phyloP scores from a whole-genome alignment of 306 rosid genomes.

The Prunus mongolica region DNA sequence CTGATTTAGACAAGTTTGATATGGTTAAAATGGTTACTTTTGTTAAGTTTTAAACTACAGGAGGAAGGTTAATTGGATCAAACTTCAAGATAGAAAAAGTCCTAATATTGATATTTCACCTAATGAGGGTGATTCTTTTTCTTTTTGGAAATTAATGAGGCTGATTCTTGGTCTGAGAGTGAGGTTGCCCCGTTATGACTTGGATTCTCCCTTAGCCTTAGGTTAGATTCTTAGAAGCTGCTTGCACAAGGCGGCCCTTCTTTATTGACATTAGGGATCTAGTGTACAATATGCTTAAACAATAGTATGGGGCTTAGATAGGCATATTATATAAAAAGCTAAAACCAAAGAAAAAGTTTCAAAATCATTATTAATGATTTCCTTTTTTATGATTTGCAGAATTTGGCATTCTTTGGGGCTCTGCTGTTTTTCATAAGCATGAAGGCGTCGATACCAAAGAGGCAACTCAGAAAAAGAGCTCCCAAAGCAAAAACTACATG shows the following conservation, averaged over 20 bases:
- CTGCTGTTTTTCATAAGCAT: conserved; percentile 56
- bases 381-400: conserved; percentile 30
- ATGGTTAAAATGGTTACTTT: not conserved
- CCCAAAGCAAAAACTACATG: conserved; percentile 49
- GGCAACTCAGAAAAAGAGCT: conserved; percentile 42
- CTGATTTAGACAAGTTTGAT: not conserved
- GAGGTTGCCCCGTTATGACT: not conserved
- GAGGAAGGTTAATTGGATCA: not conserved
- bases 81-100: not conserved
- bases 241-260: not conserved
- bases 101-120: not conserved
- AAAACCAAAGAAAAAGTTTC: not conserved
- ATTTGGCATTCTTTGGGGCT: conserved; percentile 67
- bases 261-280: not conserved
- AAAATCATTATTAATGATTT: not conserved
- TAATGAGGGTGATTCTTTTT: not conserved
- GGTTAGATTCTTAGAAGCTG: not conserved
- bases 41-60: not conserved
- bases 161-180: not conserved
- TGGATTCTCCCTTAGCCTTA: not conserved
- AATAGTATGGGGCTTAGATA: not conserved
- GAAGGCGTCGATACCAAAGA: conserved; percentile 52
- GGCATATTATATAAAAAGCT: not conserved
- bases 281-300: not conserved
- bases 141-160: not conserved